Evolutionary conservation across 257 asterid species (phyloP).

Genomic region (Solanum peruvianum): DNA sequence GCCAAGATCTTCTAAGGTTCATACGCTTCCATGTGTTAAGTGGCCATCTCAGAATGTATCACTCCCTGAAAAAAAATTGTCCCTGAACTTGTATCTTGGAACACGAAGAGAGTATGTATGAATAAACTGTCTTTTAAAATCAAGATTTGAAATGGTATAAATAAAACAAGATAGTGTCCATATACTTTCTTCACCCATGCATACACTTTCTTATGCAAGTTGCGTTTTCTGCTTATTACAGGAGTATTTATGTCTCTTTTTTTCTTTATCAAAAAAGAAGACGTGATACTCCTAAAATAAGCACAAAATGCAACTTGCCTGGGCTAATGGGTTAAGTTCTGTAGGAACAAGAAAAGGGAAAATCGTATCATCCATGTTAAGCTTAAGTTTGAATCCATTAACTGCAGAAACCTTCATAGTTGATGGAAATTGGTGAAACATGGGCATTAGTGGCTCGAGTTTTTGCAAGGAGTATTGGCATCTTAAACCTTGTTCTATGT

Average conservation of each 20-base stretch:
- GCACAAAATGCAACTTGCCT: not conserved
- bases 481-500: not conserved
- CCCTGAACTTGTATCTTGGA: not conserved
- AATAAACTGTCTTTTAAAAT: not conserved
- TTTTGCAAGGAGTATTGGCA: not conserved
- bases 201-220: not conserved
- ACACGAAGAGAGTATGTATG: not conserved
- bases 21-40: not conserved
- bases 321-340: not conserved
- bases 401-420: not conserved
- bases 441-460: not conserved
- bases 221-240: not conserved
- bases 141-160: not conserved
- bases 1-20: not conserved
- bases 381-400: not conserved
- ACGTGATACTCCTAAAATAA: not conserved
- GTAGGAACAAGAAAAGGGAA: not conserved
- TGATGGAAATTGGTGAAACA: not conserved
- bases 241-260: not conserved
- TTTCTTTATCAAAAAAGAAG: not conserved
- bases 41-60: not conserved
- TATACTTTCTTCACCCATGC: not conserved
- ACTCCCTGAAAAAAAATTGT: not conserved
- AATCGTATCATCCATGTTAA: not conserved
- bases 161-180: not conserved